phyloP scores from a whole-genome alignment of 2,329 filamentous ascomycete species.

The Aureobasidium melanogenum region DNA sequence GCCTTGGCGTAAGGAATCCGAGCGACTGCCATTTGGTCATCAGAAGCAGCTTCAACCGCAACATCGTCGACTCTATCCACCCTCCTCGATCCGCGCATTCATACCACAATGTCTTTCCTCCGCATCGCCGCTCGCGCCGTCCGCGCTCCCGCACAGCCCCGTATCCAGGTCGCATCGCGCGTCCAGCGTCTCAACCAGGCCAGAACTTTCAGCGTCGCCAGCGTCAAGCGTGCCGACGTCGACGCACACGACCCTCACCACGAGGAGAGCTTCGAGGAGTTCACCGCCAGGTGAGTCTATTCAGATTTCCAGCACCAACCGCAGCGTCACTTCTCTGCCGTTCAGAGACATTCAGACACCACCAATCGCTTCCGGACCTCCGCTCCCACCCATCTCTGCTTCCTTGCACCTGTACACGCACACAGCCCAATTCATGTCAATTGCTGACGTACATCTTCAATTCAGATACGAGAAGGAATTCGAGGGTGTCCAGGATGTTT shows the following conservation, averaged over 20 bases:
- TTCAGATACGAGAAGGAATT: constrained; percentile 99
- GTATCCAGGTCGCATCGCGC: constrained; percentile 13
- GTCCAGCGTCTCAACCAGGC: constrained; percentile 17
- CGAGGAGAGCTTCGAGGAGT: constrained; percentile 99
- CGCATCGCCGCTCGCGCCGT: constrained; percentile 19
- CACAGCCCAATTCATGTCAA: not conserved
- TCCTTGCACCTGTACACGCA: no score
- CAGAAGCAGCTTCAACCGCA: not conserved
- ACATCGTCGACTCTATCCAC: constrained; percentile 16
- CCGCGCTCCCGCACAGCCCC: constrained; percentile 17
- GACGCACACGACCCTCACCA: constrained; percentile 51
- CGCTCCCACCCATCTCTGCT: not conserved
- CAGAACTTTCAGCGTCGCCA: constrained; percentile 43
- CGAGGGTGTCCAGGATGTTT: constrained; percentile 93
- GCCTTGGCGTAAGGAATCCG: not conserved
- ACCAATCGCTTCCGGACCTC: not conserved
- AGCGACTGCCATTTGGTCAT: not conserved
- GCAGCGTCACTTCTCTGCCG: constrained; percentile 32
- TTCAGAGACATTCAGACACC: constrained; percentile 41
- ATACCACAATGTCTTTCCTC: constrained; percentile 20
- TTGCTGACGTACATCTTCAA: constrained; percentile 7
- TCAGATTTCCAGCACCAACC: constrained; percentile 42
- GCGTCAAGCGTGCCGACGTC: constrained; percentile 29
- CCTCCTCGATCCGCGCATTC: not conserved
- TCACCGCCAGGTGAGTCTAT: constrained; percentile 78